phyloP scores from a whole-genome alignment of 1,284 basidiomycete genomes.

The Agroathelia rolfsii region DNA sequence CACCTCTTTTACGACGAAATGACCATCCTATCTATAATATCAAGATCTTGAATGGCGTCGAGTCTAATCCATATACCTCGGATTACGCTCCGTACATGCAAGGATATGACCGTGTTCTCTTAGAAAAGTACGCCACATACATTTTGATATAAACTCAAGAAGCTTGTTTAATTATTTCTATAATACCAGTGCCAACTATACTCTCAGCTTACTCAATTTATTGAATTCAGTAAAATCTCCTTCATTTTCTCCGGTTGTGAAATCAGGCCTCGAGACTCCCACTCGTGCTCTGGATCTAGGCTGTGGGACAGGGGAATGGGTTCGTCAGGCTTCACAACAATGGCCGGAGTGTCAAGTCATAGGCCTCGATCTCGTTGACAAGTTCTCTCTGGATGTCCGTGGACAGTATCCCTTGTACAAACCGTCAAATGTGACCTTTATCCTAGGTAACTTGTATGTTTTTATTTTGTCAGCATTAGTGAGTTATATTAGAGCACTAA shows the following conservation, averaged over 20 bases:
- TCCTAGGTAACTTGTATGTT: conserved; percentile 58
- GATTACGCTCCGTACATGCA: conserved; percentile 53
- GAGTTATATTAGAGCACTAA: conserved; percentile 11
- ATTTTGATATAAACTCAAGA: too few relatives aligned
- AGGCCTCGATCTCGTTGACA: conserved; percentile 55
- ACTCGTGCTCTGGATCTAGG: conserved; percentile 66
- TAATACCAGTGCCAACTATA: too few relatives aligned
- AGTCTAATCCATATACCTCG: conserved; percentile 40
- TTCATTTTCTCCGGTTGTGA: too few relatives aligned
- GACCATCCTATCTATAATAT: too few relatives aligned
- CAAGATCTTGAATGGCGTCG: conserved; percentile 27
- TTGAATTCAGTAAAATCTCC: too few relatives aligned
- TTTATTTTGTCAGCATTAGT: conserved; percentile 3
- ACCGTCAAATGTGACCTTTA: conserved; percentile 41
- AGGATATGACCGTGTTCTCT: conserved; percentile 42
- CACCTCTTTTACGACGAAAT: too few relatives aligned
- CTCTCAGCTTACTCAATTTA: too few relatives aligned
- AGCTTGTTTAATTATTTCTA: too few relatives aligned
- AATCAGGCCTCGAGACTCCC: too few relatives aligned
- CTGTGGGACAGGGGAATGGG: conserved; percentile 61
- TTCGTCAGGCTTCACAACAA: conserved; percentile 41
- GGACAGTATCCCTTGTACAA: conserved; percentile 28
- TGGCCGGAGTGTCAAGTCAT: conserved; percentile 51
- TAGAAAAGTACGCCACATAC: conserved; percentile 47
- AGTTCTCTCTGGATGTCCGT: conserved; percentile 22